Base-by-base conservation (phyloP, 495 filamentous ascomycete genomes). In the Aspergillus mulundensis region DNA sequence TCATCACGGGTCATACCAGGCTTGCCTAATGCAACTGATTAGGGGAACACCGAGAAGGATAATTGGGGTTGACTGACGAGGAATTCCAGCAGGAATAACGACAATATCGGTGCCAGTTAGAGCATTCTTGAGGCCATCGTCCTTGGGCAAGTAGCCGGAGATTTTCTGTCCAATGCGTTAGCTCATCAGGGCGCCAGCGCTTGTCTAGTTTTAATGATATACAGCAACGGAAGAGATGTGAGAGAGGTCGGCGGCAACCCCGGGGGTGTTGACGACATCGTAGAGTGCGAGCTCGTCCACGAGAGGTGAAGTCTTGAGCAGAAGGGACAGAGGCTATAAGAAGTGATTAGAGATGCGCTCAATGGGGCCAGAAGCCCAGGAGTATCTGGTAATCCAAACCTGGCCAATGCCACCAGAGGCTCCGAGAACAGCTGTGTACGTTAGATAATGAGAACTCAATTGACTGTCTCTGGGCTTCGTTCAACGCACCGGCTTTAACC, bases 1-100 rank as follows among this genome's bases (percentile, higher is more conserved):
- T 97, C 92, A 67, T 98, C 95, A 79, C 94, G 91, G 71, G 87
- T 96, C 94, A 98, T 98, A 66, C 95, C 95, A 56, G 94, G 94
- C 81, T 97, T 97, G 75, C 93, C 93, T 97, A 34, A 57, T 65
- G 51, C 64, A 39, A 24, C 45, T 32, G 20, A 36, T n/a, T 50
- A 4, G 10, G 0, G 30, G 19, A 18, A 25, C 15, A 30, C 24
- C 8, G 18, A 16, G 5, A 54, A 16, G 0, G 19, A 30, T 24
- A 28, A 49, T 28, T 40, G 25, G 1, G 43, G 15, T 20, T 23
- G 40, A 81, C 93, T 66, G 73, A 95, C 94, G 92, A 66, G 94
- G 94, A 81, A 98, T 95, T 62, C 94, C 94, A 65, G 94, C 94
- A 12, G 94, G 94, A 70, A 98, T 97, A 71, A 98, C 84, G 62